phyloP scores from a whole-genome alignment of 2,329 filamentous ascomycete genomes.

The Diatrype stigma region DNA sequence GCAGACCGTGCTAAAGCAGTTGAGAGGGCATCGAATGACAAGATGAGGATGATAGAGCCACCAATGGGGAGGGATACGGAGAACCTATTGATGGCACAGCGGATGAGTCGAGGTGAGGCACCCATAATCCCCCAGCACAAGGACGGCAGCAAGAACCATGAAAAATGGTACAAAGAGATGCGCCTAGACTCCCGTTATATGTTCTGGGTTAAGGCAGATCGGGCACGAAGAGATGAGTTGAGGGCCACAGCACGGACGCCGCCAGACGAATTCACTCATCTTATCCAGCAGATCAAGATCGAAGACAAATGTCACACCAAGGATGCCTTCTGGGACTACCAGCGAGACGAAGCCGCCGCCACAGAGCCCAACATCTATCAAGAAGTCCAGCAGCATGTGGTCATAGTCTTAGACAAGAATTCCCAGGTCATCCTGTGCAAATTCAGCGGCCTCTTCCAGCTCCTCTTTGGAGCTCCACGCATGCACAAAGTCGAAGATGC shows the following conservation, averaged over 20 bases:
- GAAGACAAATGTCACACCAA: not conserved
- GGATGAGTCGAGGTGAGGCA: not conserved
- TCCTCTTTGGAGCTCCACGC: not conserved
- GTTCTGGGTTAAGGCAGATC: not conserved
- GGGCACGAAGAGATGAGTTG: not conserved
- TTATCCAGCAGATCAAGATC: not conserved
- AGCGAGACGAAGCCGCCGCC: not conserved
- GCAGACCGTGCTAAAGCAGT: not conserved
- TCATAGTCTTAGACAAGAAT: not conserved
- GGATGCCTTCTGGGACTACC: not conserved
- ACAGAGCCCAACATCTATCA: not conserved
- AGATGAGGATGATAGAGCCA: not conserved
- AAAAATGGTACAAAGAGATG: not conserved
- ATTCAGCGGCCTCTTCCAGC: constrained; percentile 2
- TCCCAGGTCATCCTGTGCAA: constrained; percentile 1
- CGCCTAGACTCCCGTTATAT: not conserved
- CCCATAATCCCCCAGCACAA: not conserved
- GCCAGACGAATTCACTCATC: not conserved
- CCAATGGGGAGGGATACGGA: not conserved
- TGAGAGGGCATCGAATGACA: not conserved
- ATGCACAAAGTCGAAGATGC: constrained; percentile 2
- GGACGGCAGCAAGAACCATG: not conserved
- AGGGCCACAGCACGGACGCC: not conserved
- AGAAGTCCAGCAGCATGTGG: not conserved
- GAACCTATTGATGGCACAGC: not conserved